Evolutionary conservation across 805 yeast genomes (phyloP), one percentile per base, ranked within the genome.

Genomic region (Myxozyma nipponensis): DNA sequence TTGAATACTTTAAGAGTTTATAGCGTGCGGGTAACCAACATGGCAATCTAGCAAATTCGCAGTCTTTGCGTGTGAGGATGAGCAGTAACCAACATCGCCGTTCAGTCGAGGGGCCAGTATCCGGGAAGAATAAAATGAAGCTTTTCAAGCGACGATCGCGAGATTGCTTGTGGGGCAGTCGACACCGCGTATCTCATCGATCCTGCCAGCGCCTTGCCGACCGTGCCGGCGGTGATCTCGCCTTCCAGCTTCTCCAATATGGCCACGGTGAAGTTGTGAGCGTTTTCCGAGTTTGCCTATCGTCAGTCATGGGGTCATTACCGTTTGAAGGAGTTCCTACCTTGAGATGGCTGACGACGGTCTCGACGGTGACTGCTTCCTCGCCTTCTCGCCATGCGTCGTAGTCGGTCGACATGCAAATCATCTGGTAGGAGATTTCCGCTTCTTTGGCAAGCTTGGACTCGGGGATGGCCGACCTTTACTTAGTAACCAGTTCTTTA

Each of bases 381-480:
- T 83, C 98, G 47, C 79, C 81, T 63, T 84, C 95, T 66, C 89
- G 86, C 99, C 99, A 93, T 22, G 98, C 95, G 66, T 93, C 99
- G 70, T 93, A 93, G 69, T 93, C 99, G 2, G 99, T 93, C 1
- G 95, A 84, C 99, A 93, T 93, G 71, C 99, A 93, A 58, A 93
- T 78, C 97, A 93, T 93, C 70, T 91, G 98, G 71, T 93, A 93
- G 49, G 95, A 77, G 58, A 93, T 83, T 70, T 93, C 99, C 40
- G 98, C 96, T 72, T 93, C 99, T 65, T 95, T 81, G 2, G 99
- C 98, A 57, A 93, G 77, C 68, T 93, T 93, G 36, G 95, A 84
- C 73, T 93, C 99, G n/a, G 99, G 99, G 52, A 93, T 71, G 50
- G 88, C 93, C 45, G 95, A 84, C 54, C 54, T 50, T 25, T 9